These are phyloP conservation scores for Petunia hybrid DNA, from an alignment of 305 asterid species.

Conservation along the genomic window DNA sequence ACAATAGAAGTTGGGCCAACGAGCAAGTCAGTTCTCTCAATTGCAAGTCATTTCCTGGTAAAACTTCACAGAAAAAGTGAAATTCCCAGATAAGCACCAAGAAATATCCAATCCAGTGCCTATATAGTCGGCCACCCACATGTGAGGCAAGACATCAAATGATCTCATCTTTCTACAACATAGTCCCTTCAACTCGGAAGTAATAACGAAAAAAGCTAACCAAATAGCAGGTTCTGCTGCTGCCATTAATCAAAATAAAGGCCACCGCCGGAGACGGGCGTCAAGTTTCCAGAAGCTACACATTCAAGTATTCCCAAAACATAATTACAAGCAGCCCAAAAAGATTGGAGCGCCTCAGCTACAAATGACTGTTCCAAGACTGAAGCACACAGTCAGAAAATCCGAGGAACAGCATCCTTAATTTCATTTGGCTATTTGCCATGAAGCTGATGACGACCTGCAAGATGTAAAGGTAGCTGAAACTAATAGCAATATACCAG, in stretches of 20 bases:
- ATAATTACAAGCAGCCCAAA: not conserved
- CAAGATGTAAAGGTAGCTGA: conserved; percentile 14
- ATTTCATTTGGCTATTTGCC: not conserved
- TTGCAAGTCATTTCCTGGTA: not conserved
- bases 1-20: not conserved
- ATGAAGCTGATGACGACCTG: conserved; percentile 13
- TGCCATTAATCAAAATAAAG: not conserved
- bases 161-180: not conserved
- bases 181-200: too few species aligned
- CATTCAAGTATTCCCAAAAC: not conserved
- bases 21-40: not conserved
- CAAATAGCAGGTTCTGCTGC: not conserved
- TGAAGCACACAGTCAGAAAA: not conserved
- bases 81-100: conserved; percentile 16
- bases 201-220: not conserved
- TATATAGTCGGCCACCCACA: not conserved
- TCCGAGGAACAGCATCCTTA: not conserved
- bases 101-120: not conserved
- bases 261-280: not conserved
- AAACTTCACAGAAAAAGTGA: not conserved
- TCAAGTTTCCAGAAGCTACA: not conserved
- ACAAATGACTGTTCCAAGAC: not conserved
- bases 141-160: not conserved
- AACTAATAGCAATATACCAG: not conserved
- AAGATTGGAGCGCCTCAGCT: not conserved